phyloP scores from a whole-genome alignment of 345 rosid species.

The Populus tremula region DNA sequence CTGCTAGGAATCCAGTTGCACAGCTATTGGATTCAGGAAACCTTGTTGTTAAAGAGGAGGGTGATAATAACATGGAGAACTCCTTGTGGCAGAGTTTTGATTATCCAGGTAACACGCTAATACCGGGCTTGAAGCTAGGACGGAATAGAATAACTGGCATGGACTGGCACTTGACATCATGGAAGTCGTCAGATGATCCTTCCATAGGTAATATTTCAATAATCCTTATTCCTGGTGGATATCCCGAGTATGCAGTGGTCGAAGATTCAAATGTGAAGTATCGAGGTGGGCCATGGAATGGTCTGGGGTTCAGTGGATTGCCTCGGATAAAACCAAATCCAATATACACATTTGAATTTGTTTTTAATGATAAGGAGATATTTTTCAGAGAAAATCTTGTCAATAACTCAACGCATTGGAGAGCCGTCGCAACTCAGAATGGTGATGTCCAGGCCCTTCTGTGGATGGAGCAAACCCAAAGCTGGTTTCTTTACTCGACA shows the following conservation, averaged over 20 bases:
- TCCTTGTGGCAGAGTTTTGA: too few relatives aligned
- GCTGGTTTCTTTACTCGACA: neutral
- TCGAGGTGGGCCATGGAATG: conserved; percentile 40
- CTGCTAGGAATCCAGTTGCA: neutral
- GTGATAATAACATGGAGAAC: too few relatives aligned
- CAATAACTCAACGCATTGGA: neutral
- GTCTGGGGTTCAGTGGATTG: conserved; percentile 20
- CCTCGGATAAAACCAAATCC: neutral
- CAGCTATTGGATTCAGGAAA: neutral
- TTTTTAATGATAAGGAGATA: neutral
- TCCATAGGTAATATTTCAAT: conserved; percentile 23
- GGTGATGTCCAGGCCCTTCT: neutral
- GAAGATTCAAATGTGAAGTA: conserved; percentile 5
- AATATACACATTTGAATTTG: neutral
- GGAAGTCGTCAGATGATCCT: conserved; percentile 37
- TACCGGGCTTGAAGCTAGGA: neutral
- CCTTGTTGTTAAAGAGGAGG: neutral
- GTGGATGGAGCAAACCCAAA: neutral
- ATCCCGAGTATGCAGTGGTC: conserved; percentile 18
- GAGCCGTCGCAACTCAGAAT: neutral
- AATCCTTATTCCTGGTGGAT: conserved; percentile 10
- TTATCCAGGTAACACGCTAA: neutral
- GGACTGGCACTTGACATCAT: conserved; percentile 26
- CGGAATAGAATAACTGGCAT: neutral
- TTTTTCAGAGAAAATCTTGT: neutral